Percentiles rank a stretch among this genome's conserved stretches.
phyloP scores from a whole-genome alignment of 768 basidiomycete genomes.

The Psilocybe sp. region DNA sequence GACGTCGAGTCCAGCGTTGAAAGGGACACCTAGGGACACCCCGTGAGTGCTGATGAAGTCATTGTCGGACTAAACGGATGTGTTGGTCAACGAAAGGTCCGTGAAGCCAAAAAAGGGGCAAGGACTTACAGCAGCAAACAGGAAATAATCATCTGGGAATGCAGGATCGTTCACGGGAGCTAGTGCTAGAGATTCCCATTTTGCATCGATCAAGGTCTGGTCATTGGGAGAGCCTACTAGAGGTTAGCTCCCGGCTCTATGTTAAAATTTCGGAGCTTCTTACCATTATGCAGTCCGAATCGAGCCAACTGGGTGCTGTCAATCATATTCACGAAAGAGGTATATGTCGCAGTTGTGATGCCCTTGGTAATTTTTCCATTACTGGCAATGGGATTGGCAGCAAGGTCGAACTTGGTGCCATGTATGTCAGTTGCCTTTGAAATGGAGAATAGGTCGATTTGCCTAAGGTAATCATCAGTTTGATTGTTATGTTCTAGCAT shows the following conservation, averaged over 20 bases:
- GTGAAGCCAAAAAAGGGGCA: not conserved
- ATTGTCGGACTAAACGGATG: constrained; percentile 46
- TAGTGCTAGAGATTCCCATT: constrained; percentile 67
- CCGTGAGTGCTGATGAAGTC: constrained; percentile 58
- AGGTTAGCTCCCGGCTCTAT: no score
- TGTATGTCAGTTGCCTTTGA: constrained; percentile 58
- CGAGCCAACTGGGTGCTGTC: constrained; percentile 51
- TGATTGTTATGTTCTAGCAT: not conserved
- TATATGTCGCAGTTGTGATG: constrained; percentile 53
- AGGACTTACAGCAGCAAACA: constrained; percentile 56
- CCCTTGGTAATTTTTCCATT: constrained; percentile 42
- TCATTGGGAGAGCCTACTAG: constrained; percentile 52
- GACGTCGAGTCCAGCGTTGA: constrained; percentile 46
- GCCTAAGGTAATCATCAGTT: constrained; percentile 28
- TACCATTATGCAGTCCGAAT: constrained; percentile 66
- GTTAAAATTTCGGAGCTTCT: no score
- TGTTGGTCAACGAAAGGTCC: not conserved
- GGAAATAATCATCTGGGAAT: constrained; percentile 64
- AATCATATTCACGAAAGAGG: constrained; percentile 53
- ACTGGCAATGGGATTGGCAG: constrained; percentile 48
- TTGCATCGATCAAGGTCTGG: constrained; percentile 52
- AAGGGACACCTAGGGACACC: constrained; percentile 42
- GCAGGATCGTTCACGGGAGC: constrained; percentile 48
- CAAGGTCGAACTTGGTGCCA: constrained; percentile 50
- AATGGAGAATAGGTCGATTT: constrained; percentile 59